Base-by-base conservation (phyloP, 345 rosid genomes). In the Syzygium jambos region DNA sequence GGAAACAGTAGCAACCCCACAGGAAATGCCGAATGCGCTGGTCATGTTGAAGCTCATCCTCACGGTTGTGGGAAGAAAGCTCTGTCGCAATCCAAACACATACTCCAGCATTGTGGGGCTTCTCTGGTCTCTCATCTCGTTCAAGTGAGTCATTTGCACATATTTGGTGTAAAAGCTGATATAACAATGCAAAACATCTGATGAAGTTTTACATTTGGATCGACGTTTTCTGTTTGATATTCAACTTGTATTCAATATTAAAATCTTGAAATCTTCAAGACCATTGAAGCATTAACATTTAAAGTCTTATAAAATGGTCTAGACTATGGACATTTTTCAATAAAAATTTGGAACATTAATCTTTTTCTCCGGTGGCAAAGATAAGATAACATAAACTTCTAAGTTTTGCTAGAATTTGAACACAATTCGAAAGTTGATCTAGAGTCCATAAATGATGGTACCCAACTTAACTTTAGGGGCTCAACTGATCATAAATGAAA, bases 81-180 rank as follows among this genome's bases (percentile, higher is more conserved):
- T 93, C 73, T 92, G 90, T 89, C 93, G 93, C 53, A 93, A 93
- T 85, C 95, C 95, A 25, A 93, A 92, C 83, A 92, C 94, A 16
- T 93, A 92, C 55, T 92, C 95, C 54, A 93, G 95, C 86, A 85
- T 92, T 12, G 13, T 93, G 34, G 94, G 94, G 43, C 93, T 93
- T 57, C 90, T 92, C 6, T 93, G 95, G 95, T 92, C 95, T 84
- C 90, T 93, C 38, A 86, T 92, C 88, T 92, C 95, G 34, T 93
- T 92, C 88, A 92, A 89, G 95, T 93, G 85, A 90, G 89, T 85
- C 63, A 11, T 52, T n/a, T 38, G 38, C 61, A 9, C 49, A 22
- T 19, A 21, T 38, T 73, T 13, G 49, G 49, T 34, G 27, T 25
- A 34, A 34, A 73, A 73, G 80, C 25, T 38, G 49, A 21, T 19